Evolutionary conservation across 495 filamentous ascomycete species (phyloP), one percentile per base, ranked within the genome.

Genomic region (Penicillium pancosmium): DNA sequence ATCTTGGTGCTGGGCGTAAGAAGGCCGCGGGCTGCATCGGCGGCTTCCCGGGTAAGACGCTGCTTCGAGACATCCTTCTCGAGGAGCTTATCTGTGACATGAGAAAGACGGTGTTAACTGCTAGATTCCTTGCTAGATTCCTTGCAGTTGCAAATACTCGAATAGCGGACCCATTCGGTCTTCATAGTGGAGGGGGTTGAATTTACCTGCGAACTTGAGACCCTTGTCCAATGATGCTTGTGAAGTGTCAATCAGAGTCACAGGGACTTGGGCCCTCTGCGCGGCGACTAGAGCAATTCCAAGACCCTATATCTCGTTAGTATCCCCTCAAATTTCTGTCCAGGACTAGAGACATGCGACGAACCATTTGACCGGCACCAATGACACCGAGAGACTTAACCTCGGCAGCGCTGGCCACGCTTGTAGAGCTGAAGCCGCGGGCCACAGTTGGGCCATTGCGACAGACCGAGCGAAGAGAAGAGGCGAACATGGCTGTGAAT

Each of bases 251-350:
- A 99, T 82, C 25, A 99, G 72, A 25, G 86, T 91, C 2, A 99
- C 93, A 4, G 92, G 90, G 7, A 98, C 84, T 61, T 84, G 73
- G 27, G 92, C 93, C 76, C 83, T 92, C 58, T 89, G 86, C 46
- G 94, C 91, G 50, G 95, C 95, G 18, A 98, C 94, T 25, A 99
- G 82, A 13, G 94, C 95, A 70, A 99, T 98, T 51, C 95, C 95
- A 51, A 99, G 80, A 59, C 95, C 94, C 94, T 98, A 64, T 13
- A 58, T 50, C 47, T 21, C 25, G 47, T 74, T 62, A 67, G 62
- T 58, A 1, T 21, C 56, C 59, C 56, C 25, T 50, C 31, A 38
- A 38, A 54, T 57, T 53, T 36, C 21, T 43, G 15, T 10, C 16
- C 57, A 21, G 25, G 16, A 18, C 16, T 56, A 25, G 25, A 18